Evolutionary conservation across 2,329 filamentous ascomycete genomes (phyloP), one percentile per base, ranked within the genome.

Genomic region (Sporothrix luriei): DNA sequence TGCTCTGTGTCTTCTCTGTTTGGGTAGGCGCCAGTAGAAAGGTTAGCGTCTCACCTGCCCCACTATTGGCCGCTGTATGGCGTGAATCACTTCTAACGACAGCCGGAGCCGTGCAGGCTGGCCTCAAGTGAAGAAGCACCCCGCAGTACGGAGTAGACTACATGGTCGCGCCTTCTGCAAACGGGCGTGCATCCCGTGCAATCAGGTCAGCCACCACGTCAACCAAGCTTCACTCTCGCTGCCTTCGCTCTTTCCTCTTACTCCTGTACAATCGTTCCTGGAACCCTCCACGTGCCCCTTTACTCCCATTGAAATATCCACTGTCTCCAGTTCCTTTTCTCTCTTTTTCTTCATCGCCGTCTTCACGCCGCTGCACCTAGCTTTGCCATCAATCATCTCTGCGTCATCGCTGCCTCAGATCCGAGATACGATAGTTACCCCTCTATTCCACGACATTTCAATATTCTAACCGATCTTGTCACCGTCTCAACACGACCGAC

Each of bases 111-210:
- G 4, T 14, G 14, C 14, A 16, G 52, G 26, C 26, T 59, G 57
- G 57, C 21, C 21, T 57, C 54, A 61, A 33, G n/a, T 11, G 14
- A 52, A 21, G 13, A 29, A 33, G 33, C 48, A 66, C 64, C 64
- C 64, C 64, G 64, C 64, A 66, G 64, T 38, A 33, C 21, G n/a
- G n/a, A n/a, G n/a, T n/a, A n/a, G 26, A 13, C 40, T n/a, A 48
- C 64, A 51, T 48, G 64, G 48, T 51, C 46, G 64, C 33, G 46
- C 64, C 64, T 66, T 38, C 64, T 43, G 48, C 40, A 54, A 66
- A 54, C 48, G 48, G 26, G 26, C 26, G 6, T 24, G 13, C 48
- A 52, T 54, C 48, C 33, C 48, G 29, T 54, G 26, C 48, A 52
- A 40, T 52, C 49, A 40, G n/a, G 24, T 48, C 14, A 10, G 26